Base-by-base conservation (phyloP, 768 basidiomycete genomes). In the Agaricus blazei region DNA sequence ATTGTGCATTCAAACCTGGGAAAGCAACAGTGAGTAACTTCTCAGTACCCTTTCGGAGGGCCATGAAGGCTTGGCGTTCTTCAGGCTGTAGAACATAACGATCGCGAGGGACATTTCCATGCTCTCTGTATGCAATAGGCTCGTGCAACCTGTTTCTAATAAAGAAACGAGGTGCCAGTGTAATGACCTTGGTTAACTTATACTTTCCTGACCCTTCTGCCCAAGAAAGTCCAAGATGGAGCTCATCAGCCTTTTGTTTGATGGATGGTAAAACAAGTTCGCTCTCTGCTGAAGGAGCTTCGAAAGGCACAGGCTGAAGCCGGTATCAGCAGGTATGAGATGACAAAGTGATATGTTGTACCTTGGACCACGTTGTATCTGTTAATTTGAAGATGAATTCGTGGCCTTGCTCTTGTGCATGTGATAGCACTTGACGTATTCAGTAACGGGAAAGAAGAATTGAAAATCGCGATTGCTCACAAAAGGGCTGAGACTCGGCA, bases 171-270 rank as follows among this genome's bases (percentile, higher is more conserved):
- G 97, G 97, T 7, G 90, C 78, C 37, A 98, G 72, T 0, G 90
- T 95, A 60, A 99, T 85, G 61, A 98, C 87, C 72, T 98, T 98
- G 27, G 88, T 88, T 34, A 98, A 74, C 66, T 98, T 98, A 69
- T 98, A 98, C 75, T 97, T 98, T 36, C 97, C 97, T n/a, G 87
- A 74, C 1, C 95, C 97, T 69, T 96, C 94, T 15, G 82, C 79
- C 83, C 95, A 98, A 4, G 93, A 95, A 38, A 99, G 63, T 1
- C 96, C 97, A 45, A 91, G 69, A 65, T 94, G 90, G 51, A 85
- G 78, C 65, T 87, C 83, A 46, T 89, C 84, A 2, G 78, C 71
- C 59, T 76, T 83, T 51, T 84, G 84, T 29, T 73, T 74, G 42
- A 79, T 71, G 8, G 87, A 85, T 2, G 84, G 75, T 41, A 93